Conservation (phyloP, 2,329 filamentous ascomycete species). For the Fusarium succisae region DNA sequence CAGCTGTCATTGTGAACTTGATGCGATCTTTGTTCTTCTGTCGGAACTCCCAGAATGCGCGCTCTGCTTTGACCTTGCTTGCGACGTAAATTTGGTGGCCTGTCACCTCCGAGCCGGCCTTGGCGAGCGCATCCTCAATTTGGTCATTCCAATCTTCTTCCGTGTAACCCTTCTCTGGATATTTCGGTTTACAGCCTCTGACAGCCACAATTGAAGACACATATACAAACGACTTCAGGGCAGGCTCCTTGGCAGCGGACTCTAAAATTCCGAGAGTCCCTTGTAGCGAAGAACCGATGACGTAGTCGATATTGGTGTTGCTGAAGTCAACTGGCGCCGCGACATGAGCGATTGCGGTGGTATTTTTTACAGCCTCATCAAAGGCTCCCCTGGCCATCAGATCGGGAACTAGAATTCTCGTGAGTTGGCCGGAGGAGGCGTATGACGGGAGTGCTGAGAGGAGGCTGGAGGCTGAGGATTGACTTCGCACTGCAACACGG, state of each 20-base stretch:
- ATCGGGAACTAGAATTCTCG: background rate
- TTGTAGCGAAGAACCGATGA: slow-evolving; percentile 6
- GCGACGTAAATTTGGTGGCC: slow-evolving; percentile 17
- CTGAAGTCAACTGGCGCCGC: slow-evolving; percentile 7
- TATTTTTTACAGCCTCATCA: background rate
- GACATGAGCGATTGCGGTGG: background rate
- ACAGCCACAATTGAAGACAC: slow-evolving; percentile 11
- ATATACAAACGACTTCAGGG: background rate
- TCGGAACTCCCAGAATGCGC: slow-evolving; percentile 13
- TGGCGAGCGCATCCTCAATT: background rate
- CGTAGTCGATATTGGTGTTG: slow-evolving; percentile 14
- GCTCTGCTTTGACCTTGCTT: slow-evolving; percentile 19
- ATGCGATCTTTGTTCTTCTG: background rate
- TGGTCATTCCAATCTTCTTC: slow-evolving; percentile 24
- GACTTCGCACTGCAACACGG: slow-evolving; percentile 3
- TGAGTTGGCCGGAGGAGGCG: background rate
- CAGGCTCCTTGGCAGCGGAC: background rate
- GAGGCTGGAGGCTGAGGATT: slow-evolving; percentile 1
- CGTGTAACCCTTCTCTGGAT: background rate
- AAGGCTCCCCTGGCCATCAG: background rate
- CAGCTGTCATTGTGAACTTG: slow-evolving; percentile 6
- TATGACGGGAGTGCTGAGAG: background rate
- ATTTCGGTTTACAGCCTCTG: background rate
- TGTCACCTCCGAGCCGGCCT: background rate
- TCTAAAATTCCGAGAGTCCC: slow-evolving; percentile 1